Conservation (phyloP, 495 filamentous ascomycete species). For the Achaetomiella virescens region DNA sequence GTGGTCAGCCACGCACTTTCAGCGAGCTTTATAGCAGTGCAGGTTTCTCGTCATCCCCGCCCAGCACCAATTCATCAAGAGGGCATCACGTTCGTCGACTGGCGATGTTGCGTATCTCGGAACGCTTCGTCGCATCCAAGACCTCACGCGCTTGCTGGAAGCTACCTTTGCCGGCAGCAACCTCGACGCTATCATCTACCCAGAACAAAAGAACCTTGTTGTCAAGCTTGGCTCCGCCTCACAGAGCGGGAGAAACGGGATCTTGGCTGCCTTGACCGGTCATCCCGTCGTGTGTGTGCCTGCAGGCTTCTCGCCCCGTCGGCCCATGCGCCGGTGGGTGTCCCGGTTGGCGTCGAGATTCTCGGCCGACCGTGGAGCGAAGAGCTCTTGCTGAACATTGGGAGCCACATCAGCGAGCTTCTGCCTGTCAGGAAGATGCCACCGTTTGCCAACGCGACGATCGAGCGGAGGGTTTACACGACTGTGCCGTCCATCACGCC, state of each 20-base stretch:
- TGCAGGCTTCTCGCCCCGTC: slow-evolving; percentile 38
- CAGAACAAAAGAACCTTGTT: slow-evolving; percentile 59
- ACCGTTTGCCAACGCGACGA: slow-evolving; percentile 29
- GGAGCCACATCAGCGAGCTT: slow-evolving; percentile 36
- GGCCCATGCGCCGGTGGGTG: slow-evolving; percentile 44
- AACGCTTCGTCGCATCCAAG: slow-evolving; percentile 37
- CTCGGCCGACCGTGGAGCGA: slow-evolving; percentile 51
- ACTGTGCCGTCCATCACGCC: slow-evolving; percentile 40
- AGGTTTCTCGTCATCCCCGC: slow-evolving; percentile 52
- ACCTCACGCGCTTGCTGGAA: slow-evolving; percentile 41
- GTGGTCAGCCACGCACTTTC: slow-evolving; percentile 34
- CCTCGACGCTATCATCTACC: slow-evolving; percentile 58
- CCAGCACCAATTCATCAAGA: slow-evolving; percentile 48
- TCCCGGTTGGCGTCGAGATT: slow-evolving; percentile 62
- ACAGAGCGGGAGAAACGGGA: slow-evolving; percentile 57
- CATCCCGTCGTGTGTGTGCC: slow-evolving; percentile 58
- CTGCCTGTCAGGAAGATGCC: slow-evolving; percentile 42
- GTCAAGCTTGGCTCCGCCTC: slow-evolving; percentile 49
- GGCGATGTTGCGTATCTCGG: slow-evolving; percentile 39
- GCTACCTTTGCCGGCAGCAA: slow-evolving; percentile 42
- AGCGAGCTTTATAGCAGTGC: slow-evolving; percentile 37
- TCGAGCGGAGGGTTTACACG: slow-evolving; percentile 30
- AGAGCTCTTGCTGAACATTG: slow-evolving; percentile 46
- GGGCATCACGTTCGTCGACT: slow-evolving; percentile 43
- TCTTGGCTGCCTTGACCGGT: slow-evolving; percentile 58